phyloP scores from a whole-genome alignment of 2,329 filamentous ascomycete genomes.

The Thelonectria rubi region DNA sequence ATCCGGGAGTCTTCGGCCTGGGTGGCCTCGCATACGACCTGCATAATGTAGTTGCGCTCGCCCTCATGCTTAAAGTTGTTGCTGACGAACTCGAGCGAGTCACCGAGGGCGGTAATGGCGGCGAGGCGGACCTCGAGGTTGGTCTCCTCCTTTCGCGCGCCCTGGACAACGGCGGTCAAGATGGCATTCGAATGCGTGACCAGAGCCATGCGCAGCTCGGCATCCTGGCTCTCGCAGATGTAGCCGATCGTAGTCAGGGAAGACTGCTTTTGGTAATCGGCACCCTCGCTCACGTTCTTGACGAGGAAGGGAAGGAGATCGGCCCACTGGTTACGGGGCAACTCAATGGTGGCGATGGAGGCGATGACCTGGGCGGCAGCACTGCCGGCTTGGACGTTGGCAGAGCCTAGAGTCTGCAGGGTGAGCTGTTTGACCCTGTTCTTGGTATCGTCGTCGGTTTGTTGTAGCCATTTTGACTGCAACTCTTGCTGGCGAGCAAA shows the following conservation, averaged over 20 bases:
- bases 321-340: conserved; percentile 91
- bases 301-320: conserved; percentile 91
- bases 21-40: conserved; percentile 98
- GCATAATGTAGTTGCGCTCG: conserved; percentile 99
- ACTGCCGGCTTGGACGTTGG: conserved; percentile 83
- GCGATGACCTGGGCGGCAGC: conserved; percentile 95
- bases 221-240: conserved; percentile 95
- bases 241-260: conserved; percentile 97
- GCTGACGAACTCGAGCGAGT: conserved; percentile 96
- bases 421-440: conserved; percentile 86
- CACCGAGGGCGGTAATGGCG: conserved; percentile 91
- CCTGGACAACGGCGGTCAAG: conserved; percentile 95
- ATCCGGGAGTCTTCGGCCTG: conserved; percentile 91
- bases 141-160: conserved; percentile 93
- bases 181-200: conserved; percentile 95
- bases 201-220: conserved; percentile 82
- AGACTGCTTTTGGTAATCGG: conserved; percentile 89
- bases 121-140: conserved; percentile 91
- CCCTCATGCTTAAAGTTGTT: conserved; percentile 99
- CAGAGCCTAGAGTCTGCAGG: conserved; percentile 85
- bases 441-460: conserved; percentile 85
- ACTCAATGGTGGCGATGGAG: conserved; percentile 92
- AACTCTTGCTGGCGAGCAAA: conserved; percentile 86
- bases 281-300: conserved; percentile 88
- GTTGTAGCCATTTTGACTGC: conserved; percentile 90